Conservation (phyloP, 306 rosid species). For the Arachis stenosperma region DNA sequence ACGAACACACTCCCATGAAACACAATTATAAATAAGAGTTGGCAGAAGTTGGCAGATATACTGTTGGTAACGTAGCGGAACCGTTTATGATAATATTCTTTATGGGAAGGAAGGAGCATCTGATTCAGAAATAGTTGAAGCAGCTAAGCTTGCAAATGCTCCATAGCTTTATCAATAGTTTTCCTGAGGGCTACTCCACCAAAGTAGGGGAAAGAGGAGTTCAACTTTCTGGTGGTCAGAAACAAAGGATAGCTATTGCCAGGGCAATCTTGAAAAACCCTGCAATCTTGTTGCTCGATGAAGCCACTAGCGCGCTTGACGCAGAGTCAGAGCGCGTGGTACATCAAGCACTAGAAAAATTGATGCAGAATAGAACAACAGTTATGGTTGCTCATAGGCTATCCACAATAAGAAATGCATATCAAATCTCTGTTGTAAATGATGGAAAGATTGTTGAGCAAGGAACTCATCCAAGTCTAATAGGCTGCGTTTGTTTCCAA, state of each 20-base stretch:
- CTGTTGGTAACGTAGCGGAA: no score
- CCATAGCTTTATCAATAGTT: constrained; percentile 74
- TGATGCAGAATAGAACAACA: constrained; percentile 81
- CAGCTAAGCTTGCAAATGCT: constrained; percentile 84
- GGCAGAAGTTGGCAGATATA: no score
- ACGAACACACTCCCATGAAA: no score
- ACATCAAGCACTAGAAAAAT: constrained; percentile 79
- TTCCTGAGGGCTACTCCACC: constrained; percentile 89
- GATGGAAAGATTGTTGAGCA: constrained; percentile 79
- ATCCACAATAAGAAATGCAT: constrained; percentile 81
- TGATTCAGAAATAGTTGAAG: constrained; percentile 78
- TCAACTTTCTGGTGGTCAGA: constrained; percentile 91
- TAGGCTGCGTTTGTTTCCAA: no score
- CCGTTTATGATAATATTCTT: constrained; percentile 72
- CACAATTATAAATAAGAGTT: no score
- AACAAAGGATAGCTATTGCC: constrained; percentile 86
- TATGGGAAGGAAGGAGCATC: constrained; percentile 85
- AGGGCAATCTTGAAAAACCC: constrained; percentile 84
- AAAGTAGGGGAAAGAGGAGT: constrained; percentile 92
- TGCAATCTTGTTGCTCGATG: constrained; percentile 72
- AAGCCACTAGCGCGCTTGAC: constrained; percentile 89
- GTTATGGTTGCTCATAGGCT: constrained; percentile 85
- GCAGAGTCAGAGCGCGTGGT: constrained; percentile 74
- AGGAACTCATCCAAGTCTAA: constrained; percentile 72
- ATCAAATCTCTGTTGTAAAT: constrained; percentile 77